Percentiles rank a stretch among this genome's conserved stretches.
Conservation (phyloP, 2,329 filamentous ascomycete genomes). For the Chaetomiaceae sp. region DNA sequence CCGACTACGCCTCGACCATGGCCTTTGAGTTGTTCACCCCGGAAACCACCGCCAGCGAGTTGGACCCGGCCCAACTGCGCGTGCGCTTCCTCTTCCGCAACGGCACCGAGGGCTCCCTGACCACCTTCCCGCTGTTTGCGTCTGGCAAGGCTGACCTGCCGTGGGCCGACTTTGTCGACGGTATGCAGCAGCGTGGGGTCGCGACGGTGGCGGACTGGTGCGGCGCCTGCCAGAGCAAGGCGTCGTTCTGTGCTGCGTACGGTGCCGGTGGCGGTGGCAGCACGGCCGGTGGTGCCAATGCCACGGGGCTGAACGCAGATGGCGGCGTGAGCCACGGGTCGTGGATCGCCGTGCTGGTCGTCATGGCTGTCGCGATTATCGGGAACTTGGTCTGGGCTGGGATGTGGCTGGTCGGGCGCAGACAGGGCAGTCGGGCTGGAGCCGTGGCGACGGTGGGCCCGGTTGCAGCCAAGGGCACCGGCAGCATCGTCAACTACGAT, state of each 20-base stretch:
- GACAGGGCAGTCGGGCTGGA: too few relatives aligned
- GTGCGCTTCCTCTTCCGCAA: constrained; percentile 59
- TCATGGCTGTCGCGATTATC: constrained; percentile 5
- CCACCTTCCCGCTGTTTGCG: constrained; percentile 54
- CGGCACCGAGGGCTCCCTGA: constrained; percentile 51
- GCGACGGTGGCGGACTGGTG: constrained; percentile 70
- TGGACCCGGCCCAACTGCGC: constrained; percentile 37
- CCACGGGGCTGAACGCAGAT: not conserved
- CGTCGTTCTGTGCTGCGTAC: constrained; percentile 53
- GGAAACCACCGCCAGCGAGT: constrained; percentile 39
- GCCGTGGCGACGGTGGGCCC: too few relatives aligned
- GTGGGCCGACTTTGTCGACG: constrained; percentile 61
- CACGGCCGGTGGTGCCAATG: not conserved
- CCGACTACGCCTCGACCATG: constrained; percentile 81
- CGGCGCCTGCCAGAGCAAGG: constrained; percentile 64
- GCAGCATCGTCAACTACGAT: too few relatives aligned
- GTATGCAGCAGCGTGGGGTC: constrained; percentile 39
- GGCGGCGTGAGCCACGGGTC: not conserved
- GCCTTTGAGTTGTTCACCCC: constrained; percentile 65
- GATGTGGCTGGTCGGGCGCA: not conserved
- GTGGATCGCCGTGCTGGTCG: constrained; percentile 10
- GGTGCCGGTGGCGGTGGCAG: not conserved
- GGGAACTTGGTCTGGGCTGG: constrained; percentile 3
- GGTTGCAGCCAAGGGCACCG: too few relatives aligned
- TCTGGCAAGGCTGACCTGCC: constrained; percentile 48